These are phyloP conservation scores for Ramaria sp. DNA, from an alignment of 768 basidiomycete genomes.

Conservation along the genomic window DNA sequence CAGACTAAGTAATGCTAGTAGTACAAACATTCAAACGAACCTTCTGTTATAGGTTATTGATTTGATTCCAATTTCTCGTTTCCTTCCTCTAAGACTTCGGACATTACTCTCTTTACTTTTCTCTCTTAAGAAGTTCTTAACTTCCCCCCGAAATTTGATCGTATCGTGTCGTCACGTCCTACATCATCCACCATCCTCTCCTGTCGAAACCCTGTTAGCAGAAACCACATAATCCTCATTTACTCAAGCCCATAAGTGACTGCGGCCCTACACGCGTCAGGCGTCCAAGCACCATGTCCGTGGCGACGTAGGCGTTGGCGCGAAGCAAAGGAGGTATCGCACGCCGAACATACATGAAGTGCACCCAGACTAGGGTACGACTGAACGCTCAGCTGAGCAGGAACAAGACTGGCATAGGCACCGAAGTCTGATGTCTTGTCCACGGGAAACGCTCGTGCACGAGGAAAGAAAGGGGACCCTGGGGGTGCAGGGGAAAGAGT, in stretches of 20 bases:
- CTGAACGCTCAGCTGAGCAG: background rate
- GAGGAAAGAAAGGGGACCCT: slow-evolving; percentile 6
- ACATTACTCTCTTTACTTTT: background rate
- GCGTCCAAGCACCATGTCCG: slow-evolving; percentile 37
- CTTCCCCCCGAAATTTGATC: background rate
- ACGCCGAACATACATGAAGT: slow-evolving; percentile 61
- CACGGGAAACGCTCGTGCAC: background rate
- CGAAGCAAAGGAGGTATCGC: slow-evolving; percentile 55
- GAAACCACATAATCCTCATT: slow-evolving; percentile 1
- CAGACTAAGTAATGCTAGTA: background rate
- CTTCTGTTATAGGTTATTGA: background rate
- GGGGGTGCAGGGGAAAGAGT: slow-evolving; percentile 1
- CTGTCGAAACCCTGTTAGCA: background rate
- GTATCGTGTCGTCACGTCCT: background rate
- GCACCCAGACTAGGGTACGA: slow-evolving; percentile 26
- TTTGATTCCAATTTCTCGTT: background rate
- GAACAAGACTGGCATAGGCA: background rate
- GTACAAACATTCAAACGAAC: background rate
- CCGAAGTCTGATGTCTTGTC: background rate
- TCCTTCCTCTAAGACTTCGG: background rate
- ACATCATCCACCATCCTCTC: background rate
- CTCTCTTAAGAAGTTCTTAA: background rate
- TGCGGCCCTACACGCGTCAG: slow-evolving; percentile 62
- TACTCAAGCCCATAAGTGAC: slow-evolving; percentile 66
- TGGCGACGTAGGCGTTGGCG: slow-evolving; percentile 51